Evolutionary conservation across 495 filamentous ascomycete species (phyloP).

Genomic region (Xylaria cubensis): DNA sequence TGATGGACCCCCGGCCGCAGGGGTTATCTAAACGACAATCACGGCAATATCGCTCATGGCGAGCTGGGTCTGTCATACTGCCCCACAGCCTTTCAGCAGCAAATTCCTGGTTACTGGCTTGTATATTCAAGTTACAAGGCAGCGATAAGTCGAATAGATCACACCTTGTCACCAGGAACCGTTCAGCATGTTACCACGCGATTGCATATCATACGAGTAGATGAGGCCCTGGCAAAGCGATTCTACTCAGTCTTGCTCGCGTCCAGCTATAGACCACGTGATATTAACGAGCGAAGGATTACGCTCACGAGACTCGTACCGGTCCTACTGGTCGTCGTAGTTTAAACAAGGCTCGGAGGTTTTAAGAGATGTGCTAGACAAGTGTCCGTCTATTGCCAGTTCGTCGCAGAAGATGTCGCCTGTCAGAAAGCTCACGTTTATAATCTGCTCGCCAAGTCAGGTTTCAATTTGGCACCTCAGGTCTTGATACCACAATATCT

Average conservation of each 20-base stretch:
- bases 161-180: background rate
- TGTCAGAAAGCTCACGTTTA: background rate
- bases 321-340: background rate
- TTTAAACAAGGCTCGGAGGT: background rate
- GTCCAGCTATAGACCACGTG: background rate
- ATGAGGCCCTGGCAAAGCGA: background rate
- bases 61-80: background rate
- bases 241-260: background rate
- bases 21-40: background rate
- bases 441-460: background rate
- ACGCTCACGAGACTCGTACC: background rate
- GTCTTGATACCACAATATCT: background rate
- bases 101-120: background rate
- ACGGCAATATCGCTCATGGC: background rate
- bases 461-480: background rate
- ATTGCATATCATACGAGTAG: background rate
- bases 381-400: background rate
- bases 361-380: background rate
- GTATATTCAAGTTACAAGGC: background rate
- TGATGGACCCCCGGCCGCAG: background rate
- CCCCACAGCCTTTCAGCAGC: background rate
- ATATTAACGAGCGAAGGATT: background rate
- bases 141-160: background rate
- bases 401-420: background rate
- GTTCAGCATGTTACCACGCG: background rate